A percentile compares a stretch with the other conserved stretches of the same genome.
These are phyloP conservation scores for Astragalus glycyphyllos DNA, from an alignment of 306 rosid species.

Conservation along the genomic window DNA sequence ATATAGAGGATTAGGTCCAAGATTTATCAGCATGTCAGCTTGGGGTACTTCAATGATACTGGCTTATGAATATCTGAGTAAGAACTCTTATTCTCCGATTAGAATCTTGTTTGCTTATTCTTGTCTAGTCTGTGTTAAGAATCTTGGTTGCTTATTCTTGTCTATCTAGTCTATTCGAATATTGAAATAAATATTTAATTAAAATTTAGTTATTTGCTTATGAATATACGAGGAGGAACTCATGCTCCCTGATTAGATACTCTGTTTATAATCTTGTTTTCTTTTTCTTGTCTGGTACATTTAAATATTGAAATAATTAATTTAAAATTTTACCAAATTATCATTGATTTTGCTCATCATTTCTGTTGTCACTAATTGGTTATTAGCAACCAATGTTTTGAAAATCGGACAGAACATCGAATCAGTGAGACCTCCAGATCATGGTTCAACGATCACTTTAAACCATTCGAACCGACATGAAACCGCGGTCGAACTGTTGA, in stretches of 20 bases:
- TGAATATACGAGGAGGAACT: slow-evolving; percentile 81
- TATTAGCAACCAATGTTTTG: too few relatives aligned
- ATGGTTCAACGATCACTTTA: too few relatives aligned
- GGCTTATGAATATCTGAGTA: slow-evolving; percentile 92
- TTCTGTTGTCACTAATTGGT: too few relatives aligned
- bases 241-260: slow-evolving; percentile 36
- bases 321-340: slow-evolving; percentile 7
- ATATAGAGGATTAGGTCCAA: slow-evolving; percentile 91
- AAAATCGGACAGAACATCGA: too few relatives aligned
- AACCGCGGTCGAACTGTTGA: too few relatives aligned
- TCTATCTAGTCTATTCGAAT: slow-evolving; percentile 22
- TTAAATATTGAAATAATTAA: slow-evolving; percentile 25
- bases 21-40: slow-evolving; percentile 92
- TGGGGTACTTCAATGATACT: slow-evolving; percentile 98
- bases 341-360: slow-evolving; percentile 2
- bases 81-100: slow-evolving; percentile 43
- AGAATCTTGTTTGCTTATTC: background rate
- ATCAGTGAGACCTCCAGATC: too few relatives aligned
- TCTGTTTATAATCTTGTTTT: background rate
- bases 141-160: slow-evolving; percentile 25
- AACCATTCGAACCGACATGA: too few relatives aligned
- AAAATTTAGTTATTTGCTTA: slow-evolving; percentile 56
- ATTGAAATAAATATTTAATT: slow-evolving; percentile 11
- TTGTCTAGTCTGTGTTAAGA: background rate
- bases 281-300: slow-evolving; percentile 27